Percentiles rank a stretch among this genome's conserved stretches.
Evolutionary conservation across 2,329 filamentous ascomycete species (phyloP).

Genomic region (Epichloe sibirici): DNA sequence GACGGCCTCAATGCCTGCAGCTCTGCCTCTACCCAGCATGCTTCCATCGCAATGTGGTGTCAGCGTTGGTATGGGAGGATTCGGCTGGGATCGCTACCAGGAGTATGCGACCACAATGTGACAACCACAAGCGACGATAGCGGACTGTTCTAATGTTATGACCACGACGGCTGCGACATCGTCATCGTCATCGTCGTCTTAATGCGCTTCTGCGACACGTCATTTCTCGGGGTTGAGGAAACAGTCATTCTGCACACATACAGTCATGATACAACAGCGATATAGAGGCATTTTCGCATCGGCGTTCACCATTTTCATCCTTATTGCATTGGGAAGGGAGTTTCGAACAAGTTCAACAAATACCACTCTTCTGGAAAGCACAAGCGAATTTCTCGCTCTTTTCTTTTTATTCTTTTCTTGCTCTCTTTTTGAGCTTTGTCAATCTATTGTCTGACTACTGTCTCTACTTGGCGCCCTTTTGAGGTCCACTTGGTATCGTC

Average conservation of each 20-base stretch:
- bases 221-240: conserved; percentile 1
- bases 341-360: conserved; percentile 24
- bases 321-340: conserved; percentile 32
- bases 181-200: conserved; percentile 14
- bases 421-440: conserved; percentile 12
- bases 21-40: conserved; percentile 76
- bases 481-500: conserved; percentile 10
- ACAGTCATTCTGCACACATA: conserved; percentile 3
- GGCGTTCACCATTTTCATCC: conserved; percentile 18
- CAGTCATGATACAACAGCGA: conserved; percentile 22
- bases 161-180: conserved; percentile 19
- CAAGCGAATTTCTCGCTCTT: conserved; percentile 14
- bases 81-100: conserved; percentile 78
- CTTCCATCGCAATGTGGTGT: conserved; percentile 72
- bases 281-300: conserved; percentile 23
- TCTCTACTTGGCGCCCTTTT: not conserved
- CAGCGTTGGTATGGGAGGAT: conserved; percentile 56
- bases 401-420: conserved; percentile 13
- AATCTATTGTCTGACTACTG: no score
- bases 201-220: conserved; percentile 10
- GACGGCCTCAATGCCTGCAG: conserved; percentile 54
- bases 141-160: conserved; percentile 35
- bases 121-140: conserved; percentile 44
- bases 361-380: conserved; percentile 20
- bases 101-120: conserved; percentile 84